Evolutionary conservation across 495 filamentous ascomycete species (phyloP).

Genomic region (Copromyces sp.): DNA sequence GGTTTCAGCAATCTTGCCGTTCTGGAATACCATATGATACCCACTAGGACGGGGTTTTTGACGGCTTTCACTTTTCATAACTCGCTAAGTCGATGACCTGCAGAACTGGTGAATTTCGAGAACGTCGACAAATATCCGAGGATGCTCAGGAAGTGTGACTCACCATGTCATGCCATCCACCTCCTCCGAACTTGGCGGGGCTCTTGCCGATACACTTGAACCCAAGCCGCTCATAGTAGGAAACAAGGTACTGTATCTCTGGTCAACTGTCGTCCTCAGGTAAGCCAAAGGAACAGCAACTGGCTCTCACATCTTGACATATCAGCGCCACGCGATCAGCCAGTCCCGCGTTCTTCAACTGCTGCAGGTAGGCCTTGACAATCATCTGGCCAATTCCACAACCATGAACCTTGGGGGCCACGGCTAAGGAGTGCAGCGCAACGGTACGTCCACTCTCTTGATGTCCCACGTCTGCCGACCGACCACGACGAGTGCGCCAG

Average conservation of each 20-base stretch:
- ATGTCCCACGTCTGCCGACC: conserved; percentile 40
- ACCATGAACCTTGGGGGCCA: conserved; percentile 64
- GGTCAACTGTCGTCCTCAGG: conserved; percentile 7
- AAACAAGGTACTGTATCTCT: conserved; percentile 42
- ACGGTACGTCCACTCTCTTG: conserved; percentile 64
- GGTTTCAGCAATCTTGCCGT: not conserved
- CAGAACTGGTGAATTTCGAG: not conserved
- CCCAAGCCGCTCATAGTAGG: conserved; percentile 68
- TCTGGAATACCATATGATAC: not conserved
- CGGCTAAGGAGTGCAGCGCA: conserved; percentile 71
- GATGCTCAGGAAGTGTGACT: conserved; percentile 1
- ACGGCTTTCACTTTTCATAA: not conserved
- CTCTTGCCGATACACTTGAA: conserved; percentile 63
- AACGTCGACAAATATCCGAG: not conserved
- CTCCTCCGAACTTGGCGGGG: conserved; percentile 56
- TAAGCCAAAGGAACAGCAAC: not conserved
- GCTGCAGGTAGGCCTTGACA: conserved; percentile 65
- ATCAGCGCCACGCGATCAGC: conserved; percentile 69
- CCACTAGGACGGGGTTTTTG: not conserved
- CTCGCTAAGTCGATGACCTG: conserved; percentile 5
- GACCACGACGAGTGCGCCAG: conserved; percentile 39
- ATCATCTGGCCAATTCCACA: conserved; percentile 67
- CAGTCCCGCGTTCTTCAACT: conserved; percentile 47
- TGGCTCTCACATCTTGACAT: conserved; percentile 50
- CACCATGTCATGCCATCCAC: conserved; percentile 71